Base-by-base conservation (phyloP, 495 filamentous ascomycete species). In the Aspergillus hancockii region DNA sequence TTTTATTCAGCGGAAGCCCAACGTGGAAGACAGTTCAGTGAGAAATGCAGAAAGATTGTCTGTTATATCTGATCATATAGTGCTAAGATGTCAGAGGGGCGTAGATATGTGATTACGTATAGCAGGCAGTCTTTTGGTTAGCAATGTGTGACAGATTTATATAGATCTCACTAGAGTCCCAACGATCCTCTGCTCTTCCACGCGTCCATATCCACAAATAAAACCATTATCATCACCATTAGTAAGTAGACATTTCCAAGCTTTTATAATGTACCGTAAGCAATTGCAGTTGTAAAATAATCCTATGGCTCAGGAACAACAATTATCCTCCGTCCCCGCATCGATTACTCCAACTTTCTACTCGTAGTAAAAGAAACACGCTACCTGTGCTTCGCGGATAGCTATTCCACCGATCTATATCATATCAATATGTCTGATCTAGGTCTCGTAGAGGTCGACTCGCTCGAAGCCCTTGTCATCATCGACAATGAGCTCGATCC, bases 401-500 rank as follows among this genome's bases (percentile, higher is more conserved):
- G n/a, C n/a, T 9, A 3, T 16, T 41, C 38, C 38, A n/a, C 38
- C 14, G 16, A 18, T 41, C 16, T 3, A 3, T n/a, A 16, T 14
- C 10, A 3, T 18, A 41, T 14, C 2, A 14, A 41, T 6, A 41
- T 41, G 38, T 2, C 38, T 41, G 38, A 41, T n/a, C 38, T 41
- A 41, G 38, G 7, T 47, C 70, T 81, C 12, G 65, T 74, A 58
- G 78, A 82, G 57, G 62, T 84, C 30, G 81, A 82, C 69, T 64
- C 68, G 2, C 71, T 84, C 8, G 74, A 79, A 55, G 79, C 78
- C 49, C 67, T 68, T 19, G 68, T 82, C 30, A 78, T 83, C 56
- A 73, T 83, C 43, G 81, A 83, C 66, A 85, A 87, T 70, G 84
- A 87, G 41, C 67, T 85, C 19, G 84, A 87, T 62, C 78, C 79